Percentiles rank a stretch among this genome's conserved stretches.
phyloP scores from a whole-genome alignment of 345 rosid genomes.

The Arabis hirsuta region DNA sequence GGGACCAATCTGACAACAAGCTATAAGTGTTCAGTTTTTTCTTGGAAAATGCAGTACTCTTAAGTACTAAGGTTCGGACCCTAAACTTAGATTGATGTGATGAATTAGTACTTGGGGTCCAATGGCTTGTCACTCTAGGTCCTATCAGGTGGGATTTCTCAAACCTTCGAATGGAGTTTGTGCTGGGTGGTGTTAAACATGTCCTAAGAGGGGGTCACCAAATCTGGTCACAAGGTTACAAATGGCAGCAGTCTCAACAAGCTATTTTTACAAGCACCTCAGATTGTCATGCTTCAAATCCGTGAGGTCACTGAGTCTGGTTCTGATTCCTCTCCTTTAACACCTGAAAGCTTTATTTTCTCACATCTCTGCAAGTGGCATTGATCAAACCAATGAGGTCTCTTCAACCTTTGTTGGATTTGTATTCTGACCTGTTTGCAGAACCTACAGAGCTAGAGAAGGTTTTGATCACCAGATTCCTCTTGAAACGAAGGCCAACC shows the following conservation, averaged over 20 bases:
- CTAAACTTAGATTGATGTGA: background rate
- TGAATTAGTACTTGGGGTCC: background rate
- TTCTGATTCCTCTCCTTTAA: no score
- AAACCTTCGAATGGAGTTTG: background rate
- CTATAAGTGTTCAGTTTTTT: background rate
- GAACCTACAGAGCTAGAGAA: background rate
- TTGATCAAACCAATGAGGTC: background rate
- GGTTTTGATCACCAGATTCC: background rate
- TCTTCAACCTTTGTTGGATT: no score
- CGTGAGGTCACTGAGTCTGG: background rate
- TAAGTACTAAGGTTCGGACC: no score
- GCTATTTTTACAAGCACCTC: background rate
- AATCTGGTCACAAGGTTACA: no score
- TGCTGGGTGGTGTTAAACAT: background rate
- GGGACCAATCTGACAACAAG: background rate
- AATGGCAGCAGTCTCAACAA: background rate
- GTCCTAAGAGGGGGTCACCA: background rate
- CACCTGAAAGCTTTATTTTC: no score
- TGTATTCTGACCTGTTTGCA: background rate
- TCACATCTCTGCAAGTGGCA: background rate
- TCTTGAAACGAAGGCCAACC: background rate
- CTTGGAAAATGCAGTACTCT: no score
- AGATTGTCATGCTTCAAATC: background rate
- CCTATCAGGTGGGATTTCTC: background rate
- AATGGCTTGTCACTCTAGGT: background rate